Conservation (phyloP, 331 rosid genomes). For the Rhamnella rubrinervis region DNA sequence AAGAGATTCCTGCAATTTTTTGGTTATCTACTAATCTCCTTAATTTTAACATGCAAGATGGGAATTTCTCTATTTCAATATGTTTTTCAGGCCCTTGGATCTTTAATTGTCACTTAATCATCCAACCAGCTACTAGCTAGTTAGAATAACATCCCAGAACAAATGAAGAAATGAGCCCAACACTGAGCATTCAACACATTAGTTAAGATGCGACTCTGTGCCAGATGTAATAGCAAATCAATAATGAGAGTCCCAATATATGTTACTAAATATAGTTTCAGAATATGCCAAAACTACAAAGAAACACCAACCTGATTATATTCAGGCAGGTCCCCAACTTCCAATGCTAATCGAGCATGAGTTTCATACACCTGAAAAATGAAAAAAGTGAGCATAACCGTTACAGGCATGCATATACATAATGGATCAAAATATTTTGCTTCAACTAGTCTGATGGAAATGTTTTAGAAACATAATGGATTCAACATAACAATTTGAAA, state of each 20-base stretch:
- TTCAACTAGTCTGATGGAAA: no score
- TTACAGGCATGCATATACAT: background rate
- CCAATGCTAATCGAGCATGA: slow-evolving; percentile 91
- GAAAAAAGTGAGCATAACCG: background rate
- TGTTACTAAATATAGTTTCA: background rate
- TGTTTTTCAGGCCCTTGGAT: no score
- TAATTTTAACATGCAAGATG: no score
- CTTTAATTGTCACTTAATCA: no score
- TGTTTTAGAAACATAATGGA: no score
- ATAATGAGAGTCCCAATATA: background rate
- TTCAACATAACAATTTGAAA: no score
- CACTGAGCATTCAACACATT: background rate
- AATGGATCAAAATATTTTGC: no score
- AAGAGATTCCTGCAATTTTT: no score
- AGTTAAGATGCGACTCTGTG: background rate
- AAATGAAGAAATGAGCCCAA: background rate
- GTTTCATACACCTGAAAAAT: slow-evolving; percentile 86
- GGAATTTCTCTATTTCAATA: no score
- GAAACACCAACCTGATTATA: slow-evolving; percentile 76
- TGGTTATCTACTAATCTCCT: no score
- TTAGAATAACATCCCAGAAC: no score
- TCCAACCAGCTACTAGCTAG: no score
- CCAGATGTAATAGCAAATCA: background rate
- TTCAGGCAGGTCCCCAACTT: slow-evolving; percentile 92
- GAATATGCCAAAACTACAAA: slow-evolving; percentile 9